Percentiles rank a stretch among this genome's conserved stretches.
Conservation (phyloP, 805 yeast species). For the Candida bentonensis region DNA sequence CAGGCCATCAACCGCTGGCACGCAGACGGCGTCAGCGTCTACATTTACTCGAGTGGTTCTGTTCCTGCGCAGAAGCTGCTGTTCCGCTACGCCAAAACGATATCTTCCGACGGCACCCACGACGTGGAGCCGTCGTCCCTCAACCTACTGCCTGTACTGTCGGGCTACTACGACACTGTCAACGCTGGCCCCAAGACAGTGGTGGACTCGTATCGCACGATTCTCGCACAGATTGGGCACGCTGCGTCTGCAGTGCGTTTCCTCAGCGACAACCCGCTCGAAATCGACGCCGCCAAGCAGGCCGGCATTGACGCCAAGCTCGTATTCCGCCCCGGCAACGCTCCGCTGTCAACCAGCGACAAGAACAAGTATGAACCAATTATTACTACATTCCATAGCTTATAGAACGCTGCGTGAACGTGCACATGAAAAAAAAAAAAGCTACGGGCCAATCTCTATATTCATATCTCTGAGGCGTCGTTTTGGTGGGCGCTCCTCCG, state of each 20-base stretch:
- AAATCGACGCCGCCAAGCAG: conserved; percentile 57
- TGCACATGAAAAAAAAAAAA: too few species aligned
- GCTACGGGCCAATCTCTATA: too few species aligned
- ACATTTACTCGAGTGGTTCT: conserved; percentile 82
- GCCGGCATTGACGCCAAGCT: conserved; percentile 48
- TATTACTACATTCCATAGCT: background rate
- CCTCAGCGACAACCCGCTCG: conserved; percentile 67
- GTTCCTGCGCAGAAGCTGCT: conserved; percentile 74
- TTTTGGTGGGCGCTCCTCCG: too few species aligned
- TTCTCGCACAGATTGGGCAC: conserved; percentile 29
- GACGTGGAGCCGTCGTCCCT: conserved; percentile 30
- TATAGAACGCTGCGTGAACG: too few species aligned
- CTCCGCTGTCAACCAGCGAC: conserved; percentile 11
- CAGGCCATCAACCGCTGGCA: conserved; percentile 34
- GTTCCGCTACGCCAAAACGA: conserved; percentile 27
- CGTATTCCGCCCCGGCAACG: conserved; percentile 68
- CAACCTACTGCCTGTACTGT: conserved; percentile 40
- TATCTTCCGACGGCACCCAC: conserved; percentile 18
- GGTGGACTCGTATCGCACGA: conserved; percentile 40
- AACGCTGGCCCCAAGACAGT: conserved; percentile 66
- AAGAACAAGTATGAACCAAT: background rate
- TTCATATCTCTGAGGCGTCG: too few species aligned
- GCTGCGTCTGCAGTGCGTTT: conserved; percentile 33
- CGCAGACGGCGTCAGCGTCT: conserved; percentile 22
- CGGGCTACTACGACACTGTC: conserved; percentile 73